phyloP scores from a whole-genome alignment of 352 stramenopile species.

The Pythium insidiosum region DNA sequence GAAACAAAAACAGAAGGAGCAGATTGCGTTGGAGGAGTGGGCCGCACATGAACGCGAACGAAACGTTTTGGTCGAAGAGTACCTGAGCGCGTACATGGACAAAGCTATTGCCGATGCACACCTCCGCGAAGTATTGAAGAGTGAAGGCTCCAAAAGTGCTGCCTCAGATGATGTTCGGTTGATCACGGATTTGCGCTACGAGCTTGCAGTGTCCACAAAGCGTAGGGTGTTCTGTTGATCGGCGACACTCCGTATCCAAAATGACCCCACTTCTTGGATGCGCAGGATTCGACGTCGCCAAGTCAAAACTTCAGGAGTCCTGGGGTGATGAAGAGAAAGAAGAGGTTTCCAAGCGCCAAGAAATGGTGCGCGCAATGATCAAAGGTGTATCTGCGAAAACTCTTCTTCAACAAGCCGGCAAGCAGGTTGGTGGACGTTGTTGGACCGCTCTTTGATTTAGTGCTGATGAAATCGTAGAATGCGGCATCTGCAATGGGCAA shows the following conservation, averaged over 20 bases:
- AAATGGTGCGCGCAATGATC: conserved; percentile 20
- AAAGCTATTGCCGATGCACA: conserved; percentile 7
- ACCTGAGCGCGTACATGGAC: conserved; percentile 5
- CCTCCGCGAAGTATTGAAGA: too few relatives aligned
- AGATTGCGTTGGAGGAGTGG: conserved; percentile 11
- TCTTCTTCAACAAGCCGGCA: conserved; percentile 26
- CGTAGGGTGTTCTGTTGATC: too few relatives aligned
- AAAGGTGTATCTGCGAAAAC: conserved; percentile 27
- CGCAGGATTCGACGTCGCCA: conserved; percentile 26
- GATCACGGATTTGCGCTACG: conserved; percentile 25
- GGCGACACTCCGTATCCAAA: too few relatives aligned
- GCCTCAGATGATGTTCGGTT: conserved; percentile 15
- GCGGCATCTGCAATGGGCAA: conserved; percentile 4
- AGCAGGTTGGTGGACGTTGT: conserved; percentile 25
- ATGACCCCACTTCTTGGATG: too few relatives aligned
- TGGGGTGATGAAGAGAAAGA: conserved; percentile 25
- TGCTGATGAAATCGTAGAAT: too few relatives aligned
- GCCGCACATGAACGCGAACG: conserved; percentile 2
- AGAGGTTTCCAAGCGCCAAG: conserved; percentile 18
- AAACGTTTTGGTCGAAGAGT: conserved; percentile 12
- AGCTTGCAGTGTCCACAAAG: conserved; percentile 25
- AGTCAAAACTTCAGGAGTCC: conserved; percentile 15
- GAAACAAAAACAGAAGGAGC: conserved; percentile 10
- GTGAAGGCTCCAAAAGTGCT: too few relatives aligned
- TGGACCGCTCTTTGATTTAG: too few relatives aligned